These are phyloP conservation scores for Medicago truncatula DNA, from an alignment of 306 rosid genomes.

Conservation along the genomic window DNA sequence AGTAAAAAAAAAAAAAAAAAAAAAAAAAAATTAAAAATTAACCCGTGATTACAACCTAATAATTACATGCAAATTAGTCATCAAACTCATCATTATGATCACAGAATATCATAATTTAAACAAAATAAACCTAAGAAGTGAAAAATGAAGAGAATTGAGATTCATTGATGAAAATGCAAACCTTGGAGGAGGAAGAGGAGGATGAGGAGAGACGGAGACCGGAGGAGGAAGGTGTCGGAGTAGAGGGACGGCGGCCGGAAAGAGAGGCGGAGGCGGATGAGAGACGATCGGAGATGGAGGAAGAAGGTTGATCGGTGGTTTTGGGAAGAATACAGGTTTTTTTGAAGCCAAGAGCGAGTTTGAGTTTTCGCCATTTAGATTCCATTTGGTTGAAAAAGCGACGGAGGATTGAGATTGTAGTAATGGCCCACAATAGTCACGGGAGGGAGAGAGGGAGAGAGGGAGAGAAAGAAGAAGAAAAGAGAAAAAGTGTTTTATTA, in stretches of 20 bases:
- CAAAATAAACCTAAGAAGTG: not conserved
- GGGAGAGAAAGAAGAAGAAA: not conserved
- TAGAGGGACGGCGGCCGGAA: conserved; percentile 50
- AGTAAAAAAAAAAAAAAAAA: no score
- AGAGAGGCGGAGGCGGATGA: conserved; percentile 40
- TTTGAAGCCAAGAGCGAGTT: conserved; percentile 73
- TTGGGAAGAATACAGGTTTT: conserved; percentile 60
- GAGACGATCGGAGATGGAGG: conserved; percentile 48
- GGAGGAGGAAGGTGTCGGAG: conserved; percentile 70
- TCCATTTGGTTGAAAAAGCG: conserved; percentile 52
- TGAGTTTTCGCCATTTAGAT: conserved; percentile 84
- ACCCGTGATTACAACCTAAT: conserved; percentile 27
- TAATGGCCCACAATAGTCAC: not conserved
- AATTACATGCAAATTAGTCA: conserved; percentile 21
- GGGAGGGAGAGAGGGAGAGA: not conserved
- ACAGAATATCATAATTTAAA: not conserved
- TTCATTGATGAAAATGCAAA: conserved; percentile 36
- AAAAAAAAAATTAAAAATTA: conserved; percentile 15
- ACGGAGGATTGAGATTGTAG: not conserved
- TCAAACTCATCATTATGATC: not conserved
- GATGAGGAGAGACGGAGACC: conserved; percentile 59
- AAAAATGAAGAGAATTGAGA: not conserved
- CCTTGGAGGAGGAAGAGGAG: conserved; percentile 80
- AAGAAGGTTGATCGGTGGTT: conserved; percentile 50
- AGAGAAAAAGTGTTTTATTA: no score